These are phyloP conservation scores for Colletotrichum sp. DNA, from an alignment of 2,329 filamentous ascomycete species.

Conservation along the genomic window DNA sequence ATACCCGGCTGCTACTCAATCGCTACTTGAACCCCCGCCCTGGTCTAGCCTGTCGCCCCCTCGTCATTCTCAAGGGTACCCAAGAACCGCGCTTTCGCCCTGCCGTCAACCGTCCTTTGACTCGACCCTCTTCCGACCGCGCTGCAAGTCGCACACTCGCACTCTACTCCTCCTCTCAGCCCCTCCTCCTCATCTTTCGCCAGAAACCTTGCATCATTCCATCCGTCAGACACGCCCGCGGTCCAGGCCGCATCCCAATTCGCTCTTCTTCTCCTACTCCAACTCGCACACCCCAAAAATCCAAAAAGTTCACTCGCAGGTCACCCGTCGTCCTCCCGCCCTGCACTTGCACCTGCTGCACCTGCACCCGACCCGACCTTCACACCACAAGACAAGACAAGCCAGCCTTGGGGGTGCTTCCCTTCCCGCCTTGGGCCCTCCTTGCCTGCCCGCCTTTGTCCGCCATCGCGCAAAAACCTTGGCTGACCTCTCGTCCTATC, in stretches of 20 bases:
- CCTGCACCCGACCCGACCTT: not conserved
- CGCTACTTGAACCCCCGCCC: not conserved
- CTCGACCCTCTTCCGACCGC: not conserved
- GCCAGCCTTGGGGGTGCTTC: not conserved
- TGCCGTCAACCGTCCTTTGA: conserved; percentile 14
- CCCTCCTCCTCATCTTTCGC: not conserved
- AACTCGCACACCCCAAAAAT: not conserved
- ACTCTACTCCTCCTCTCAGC: not conserved
- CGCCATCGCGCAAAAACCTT: conserved; percentile 1
- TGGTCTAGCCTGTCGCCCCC: conserved; percentile 11
- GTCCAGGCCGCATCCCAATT: conserved; percentile 6
- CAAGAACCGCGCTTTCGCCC: conserved; percentile 10
- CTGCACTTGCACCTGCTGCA: not conserved
- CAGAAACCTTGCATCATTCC: conserved; percentile 13
- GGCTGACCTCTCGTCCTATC: conserved; percentile 14
- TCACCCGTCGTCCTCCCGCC: not conserved
- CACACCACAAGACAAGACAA: not conserved
- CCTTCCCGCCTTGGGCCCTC: not conserved
- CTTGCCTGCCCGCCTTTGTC: conserved; percentile 1
- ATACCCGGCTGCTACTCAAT: not conserved
- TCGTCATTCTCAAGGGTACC: conserved; percentile 16
- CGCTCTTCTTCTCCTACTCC: not conserved
- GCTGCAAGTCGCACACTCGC: not conserved
- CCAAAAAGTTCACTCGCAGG: not conserved
- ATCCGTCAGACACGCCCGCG: conserved; percentile 5